Evolutionary conservation across 768 basidiomycete species (phyloP).

Genomic region (Tulasnella sp.): DNA sequence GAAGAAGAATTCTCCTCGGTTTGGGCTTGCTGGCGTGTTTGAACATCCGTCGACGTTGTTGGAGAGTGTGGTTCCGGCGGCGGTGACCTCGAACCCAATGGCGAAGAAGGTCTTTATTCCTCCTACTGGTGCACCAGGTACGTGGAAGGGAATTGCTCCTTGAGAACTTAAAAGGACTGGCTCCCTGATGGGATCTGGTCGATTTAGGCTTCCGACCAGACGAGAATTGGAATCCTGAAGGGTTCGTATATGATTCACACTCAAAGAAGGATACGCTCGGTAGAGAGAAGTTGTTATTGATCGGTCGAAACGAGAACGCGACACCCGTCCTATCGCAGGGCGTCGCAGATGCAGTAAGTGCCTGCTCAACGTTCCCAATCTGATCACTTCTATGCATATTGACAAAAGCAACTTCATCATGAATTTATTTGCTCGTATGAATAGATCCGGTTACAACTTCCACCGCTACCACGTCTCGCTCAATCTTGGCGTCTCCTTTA

Average conservation of each 20-base stretch:
- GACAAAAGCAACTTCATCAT: neutral
- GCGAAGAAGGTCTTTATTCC: slow-evolving; percentile 34
- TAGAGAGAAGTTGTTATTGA: slow-evolving; percentile 36
- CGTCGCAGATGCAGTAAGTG: slow-evolving; percentile 51
- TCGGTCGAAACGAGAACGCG: slow-evolving; percentile 48
- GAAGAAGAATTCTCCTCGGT: neutral
- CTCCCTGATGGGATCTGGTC: neutral
- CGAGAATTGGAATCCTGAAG: slow-evolving; percentile 55
- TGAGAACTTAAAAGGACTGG: neutral
- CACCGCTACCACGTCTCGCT: slow-evolving; percentile 60
- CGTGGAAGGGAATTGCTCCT: neutral
- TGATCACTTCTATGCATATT: neutral
- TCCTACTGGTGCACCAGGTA: slow-evolving; percentile 56
- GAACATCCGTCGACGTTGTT: neutral
- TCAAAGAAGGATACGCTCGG: slow-evolving; percentile 26
- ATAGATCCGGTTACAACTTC: slow-evolving; percentile 63
- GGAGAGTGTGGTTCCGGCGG: no score
- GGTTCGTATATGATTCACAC: slow-evolving; percentile 30
- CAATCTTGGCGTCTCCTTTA: slow-evolving; percentile 69
- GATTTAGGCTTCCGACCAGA: slow-evolving; percentile 47
- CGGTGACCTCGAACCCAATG: slow-evolving; percentile 31
- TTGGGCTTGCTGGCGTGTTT: neutral
- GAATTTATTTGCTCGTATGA: neutral
- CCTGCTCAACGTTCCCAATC: neutral
- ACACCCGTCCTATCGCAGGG: slow-evolving; percentile 37